Percentiles rank a stretch among this genome's conserved stretches.
These are phyloP conservation scores for Crucihimalaya himalaica DNA, from an alignment of 345 rosid species.

Conservation along the genomic window DNA sequence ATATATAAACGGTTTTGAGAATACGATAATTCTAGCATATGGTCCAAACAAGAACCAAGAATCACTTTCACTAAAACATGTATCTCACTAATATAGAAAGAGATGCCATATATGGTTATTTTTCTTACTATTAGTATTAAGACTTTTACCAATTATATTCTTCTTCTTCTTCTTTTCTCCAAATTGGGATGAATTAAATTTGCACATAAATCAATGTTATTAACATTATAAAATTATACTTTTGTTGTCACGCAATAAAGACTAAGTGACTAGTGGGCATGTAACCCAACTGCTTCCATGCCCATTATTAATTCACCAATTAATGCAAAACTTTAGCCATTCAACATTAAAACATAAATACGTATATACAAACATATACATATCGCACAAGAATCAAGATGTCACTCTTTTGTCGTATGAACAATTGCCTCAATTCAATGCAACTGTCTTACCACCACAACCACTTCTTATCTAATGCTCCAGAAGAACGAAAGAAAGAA, in stretches of 20 bases:
- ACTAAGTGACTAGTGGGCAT: conserved; percentile 35
- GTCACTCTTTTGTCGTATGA: conserved; percentile 33
- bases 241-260: conserved; percentile 35
- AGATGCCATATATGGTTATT: neutral
- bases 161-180: neutral
- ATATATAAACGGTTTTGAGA: neutral
- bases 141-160: neutral
- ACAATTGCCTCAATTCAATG: conserved; percentile 41
- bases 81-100: conserved; percentile 1
- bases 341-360: conserved; percentile 18
- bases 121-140: neutral
- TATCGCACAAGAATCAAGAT: conserved; percentile 32
- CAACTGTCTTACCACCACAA: conserved; percentile 40
- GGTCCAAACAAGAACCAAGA: neutral
- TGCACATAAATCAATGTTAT: conserved; percentile 31
- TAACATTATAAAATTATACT: conserved; percentile 18
- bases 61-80: conserved; percentile 1
- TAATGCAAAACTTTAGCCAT: conserved; percentile 38
- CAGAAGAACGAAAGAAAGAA: neutral
- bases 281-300: conserved; percentile 40
- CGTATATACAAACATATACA: neutral
- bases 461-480: conserved; percentile 36
- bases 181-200: neutral
- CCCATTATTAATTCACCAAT: conserved; percentile 34
- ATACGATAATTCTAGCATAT: conserved; percentile 4